These are phyloP conservation scores for Zostera marina DNA, from an alignment of 116 monocot species.

Conservation along the genomic window DNA sequence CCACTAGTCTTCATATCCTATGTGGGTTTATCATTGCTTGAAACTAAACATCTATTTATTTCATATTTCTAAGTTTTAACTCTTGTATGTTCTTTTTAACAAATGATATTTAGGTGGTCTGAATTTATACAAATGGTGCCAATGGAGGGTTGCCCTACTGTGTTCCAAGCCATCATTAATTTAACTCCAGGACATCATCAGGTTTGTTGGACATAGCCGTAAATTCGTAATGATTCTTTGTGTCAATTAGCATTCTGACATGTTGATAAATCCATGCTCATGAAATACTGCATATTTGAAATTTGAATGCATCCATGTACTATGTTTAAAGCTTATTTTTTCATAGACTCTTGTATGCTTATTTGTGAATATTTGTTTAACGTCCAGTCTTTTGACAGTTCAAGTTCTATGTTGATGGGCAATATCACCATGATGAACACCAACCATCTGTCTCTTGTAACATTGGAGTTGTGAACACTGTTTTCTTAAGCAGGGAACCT, in stretches of 20 bases:
- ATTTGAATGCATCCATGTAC: neutral
- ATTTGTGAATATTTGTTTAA: neutral
- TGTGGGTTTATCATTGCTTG: too few relatives aligned
- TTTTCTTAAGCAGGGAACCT: slow-evolving; percentile 29
- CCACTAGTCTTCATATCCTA: too few relatives aligned
- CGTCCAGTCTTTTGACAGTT: slow-evolving; percentile 26
- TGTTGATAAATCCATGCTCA: too few relatives aligned
- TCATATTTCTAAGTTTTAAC: too few relatives aligned
- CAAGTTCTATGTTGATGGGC: slow-evolving; percentile 69
- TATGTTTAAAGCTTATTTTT: too few relatives aligned
- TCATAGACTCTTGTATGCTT: too few relatives aligned
- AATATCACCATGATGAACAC: slow-evolving; percentile 60
- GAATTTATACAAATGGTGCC: slow-evolving; percentile 23
- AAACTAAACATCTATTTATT: too few relatives aligned
- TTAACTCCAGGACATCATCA: slow-evolving; percentile 21
- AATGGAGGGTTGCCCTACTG: slow-evolving; percentile 22
- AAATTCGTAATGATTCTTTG: neutral
- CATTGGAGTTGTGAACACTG: slow-evolving; percentile 58
- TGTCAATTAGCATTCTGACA: neutral
- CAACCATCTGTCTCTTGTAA: slow-evolving; percentile 36
- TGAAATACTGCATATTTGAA: too few relatives aligned
- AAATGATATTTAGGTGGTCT: slow-evolving; percentile 17
- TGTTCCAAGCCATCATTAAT: slow-evolving; percentile 16
- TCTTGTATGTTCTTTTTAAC: neutral
- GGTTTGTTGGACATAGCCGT: slow-evolving; percentile 2